phyloP scores from a whole-genome alignment of 306 rosid genomes.

The Cyclanthera cordifolia region DNA sequence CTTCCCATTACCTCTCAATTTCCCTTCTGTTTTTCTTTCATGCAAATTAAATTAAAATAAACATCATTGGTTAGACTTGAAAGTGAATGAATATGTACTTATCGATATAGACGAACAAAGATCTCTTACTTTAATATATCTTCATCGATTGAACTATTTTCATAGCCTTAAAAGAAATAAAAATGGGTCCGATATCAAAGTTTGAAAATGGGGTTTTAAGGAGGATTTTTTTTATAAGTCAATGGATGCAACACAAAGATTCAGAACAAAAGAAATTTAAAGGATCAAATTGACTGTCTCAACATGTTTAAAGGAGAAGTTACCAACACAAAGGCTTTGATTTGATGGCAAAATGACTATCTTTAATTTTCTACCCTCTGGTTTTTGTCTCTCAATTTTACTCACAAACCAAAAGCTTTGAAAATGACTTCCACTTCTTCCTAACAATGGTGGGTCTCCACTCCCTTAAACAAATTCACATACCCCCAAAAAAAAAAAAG shows the following conservation, averaged over 20 bases:
- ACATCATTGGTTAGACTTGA: no score
- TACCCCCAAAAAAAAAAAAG: no score
- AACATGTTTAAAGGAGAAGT: constrained; percentile 37
- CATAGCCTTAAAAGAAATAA: no score
- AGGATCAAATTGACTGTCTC: not conserved
- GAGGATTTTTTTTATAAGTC: not conserved
- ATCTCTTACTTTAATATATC: no score
- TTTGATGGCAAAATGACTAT: not conserved
- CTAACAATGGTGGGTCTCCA: constrained; percentile 32
- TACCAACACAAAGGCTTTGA: constrained; percentile 25
- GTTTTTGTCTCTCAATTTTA: no score
- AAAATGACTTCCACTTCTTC: constrained; percentile 42
- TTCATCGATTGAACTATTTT: no score
- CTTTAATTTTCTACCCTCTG: not conserved
- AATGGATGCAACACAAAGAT: not conserved
- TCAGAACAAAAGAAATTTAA: not conserved
- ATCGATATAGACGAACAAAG: no score
- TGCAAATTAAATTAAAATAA: not conserved
- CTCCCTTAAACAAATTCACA: constrained; percentile 1
- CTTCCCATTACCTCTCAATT: not conserved
- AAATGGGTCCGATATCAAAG: no score
- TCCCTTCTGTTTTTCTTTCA: not conserved
- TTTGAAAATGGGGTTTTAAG: not conserved
- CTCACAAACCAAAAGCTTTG: constrained; percentile 29
- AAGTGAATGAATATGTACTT: no score